These are phyloP conservation scores for Cucumis melo DNA, from an alignment of 306 rosid genomes.

Conservation along the genomic window DNA sequence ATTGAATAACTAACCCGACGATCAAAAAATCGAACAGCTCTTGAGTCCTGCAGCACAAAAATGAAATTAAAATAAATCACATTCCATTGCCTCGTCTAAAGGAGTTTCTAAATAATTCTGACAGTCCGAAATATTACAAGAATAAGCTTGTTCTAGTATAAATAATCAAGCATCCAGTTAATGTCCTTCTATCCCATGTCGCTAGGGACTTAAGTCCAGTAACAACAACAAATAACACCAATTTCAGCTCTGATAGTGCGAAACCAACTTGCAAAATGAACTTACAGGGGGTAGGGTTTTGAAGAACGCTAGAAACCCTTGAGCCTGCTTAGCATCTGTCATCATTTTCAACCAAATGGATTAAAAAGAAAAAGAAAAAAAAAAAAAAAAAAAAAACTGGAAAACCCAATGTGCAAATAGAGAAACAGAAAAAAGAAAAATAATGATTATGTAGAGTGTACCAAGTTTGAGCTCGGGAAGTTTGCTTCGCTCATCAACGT, in stretches of 20 bases:
- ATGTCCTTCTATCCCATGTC: background rate
- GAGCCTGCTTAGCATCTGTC: conserved; percentile 86
- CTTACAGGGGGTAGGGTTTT: conserved; percentile 68
- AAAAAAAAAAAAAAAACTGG: background rate
- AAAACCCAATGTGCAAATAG: background rate
- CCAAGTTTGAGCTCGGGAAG: conserved; percentile 94
- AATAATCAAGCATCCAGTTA: background rate
- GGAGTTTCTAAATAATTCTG: background rate
- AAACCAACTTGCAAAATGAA: conserved; percentile 6
- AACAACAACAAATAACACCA: background rate
- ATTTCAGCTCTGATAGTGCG: background rate
- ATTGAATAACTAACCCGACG: conserved; percentile 55
- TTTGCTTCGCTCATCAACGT: conserved; percentile 42
- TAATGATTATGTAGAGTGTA: conserved; percentile 9
- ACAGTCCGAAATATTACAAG: background rate
- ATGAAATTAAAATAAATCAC: conserved; percentile 6
- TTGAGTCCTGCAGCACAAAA: conserved; percentile 57
- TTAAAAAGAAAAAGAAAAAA: background rate
- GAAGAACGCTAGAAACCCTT: conserved; percentile 91
- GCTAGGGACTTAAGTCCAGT: background rate
- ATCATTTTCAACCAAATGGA: background rate
- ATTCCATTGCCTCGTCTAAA: background rate
- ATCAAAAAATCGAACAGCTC: conserved; percentile 85
- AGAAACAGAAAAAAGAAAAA: background rate
- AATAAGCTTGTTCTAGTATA: background rate